phyloP scores from a whole-genome alignment of 345 rosid species.

The thale cress (Arabidopsis thaliana) region TAIR10.1 NC_003071.7:13882001-13882500 shows the following conservation, averaged over 20 bases:
- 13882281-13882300: slow-evolving; percentile 93
- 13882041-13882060: background rate
- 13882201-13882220: slow-evolving; percentile 31
- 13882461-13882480: slow-evolving; percentile 72
- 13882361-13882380: slow-evolving; percentile 82
- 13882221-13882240: slow-evolving; percentile 53
- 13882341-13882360: slow-evolving; percentile 91
- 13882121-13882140: slow-evolving; percentile 6
- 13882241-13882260: slow-evolving; percentile 90
- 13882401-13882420: slow-evolving; percentile 94
- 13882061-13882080: slow-evolving; percentile 11
- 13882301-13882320: slow-evolving; percentile 99
- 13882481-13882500: slow-evolving; percentile 59
- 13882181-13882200: background rate
- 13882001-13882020: slow-evolving; percentile 5
- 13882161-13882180: background rate
- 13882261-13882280: slow-evolving; percentile 85
- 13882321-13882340: slow-evolving; percentile 89
- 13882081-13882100: slow-evolving; percentile 7
- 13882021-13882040: slow-evolving; percentile 15
- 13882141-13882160: background rate
- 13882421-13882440: slow-evolving; percentile 99
- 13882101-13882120: background rate
- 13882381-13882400: slow-evolving; percentile 86
- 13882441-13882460: slow-evolving; percentile 88